Conservation (phyloP, 257 asterid species). For the Plantago elongata region DNA sequence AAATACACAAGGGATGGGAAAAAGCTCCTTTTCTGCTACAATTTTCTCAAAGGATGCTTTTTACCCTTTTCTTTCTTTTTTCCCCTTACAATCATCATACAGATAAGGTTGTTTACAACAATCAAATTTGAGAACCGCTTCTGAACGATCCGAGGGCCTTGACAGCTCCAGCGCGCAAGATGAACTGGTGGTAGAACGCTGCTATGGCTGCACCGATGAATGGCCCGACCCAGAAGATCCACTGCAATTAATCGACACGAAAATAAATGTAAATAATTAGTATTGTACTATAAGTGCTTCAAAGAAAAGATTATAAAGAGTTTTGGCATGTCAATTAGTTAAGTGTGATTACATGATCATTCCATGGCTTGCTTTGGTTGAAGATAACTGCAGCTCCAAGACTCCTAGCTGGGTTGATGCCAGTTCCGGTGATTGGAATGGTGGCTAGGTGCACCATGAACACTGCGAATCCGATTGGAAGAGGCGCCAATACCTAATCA, state of each 20-base stretch:
- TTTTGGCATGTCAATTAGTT: neutral
- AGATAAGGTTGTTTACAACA: neutral
- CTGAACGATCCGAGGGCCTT: slow-evolving; percentile 74
- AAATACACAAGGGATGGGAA: slow-evolving; percentile 7
- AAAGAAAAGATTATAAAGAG: too few relatives aligned
- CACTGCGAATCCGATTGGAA: slow-evolving; percentile 77
- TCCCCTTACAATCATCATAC: too few relatives aligned
- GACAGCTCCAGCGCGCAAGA: slow-evolving; percentile 70
- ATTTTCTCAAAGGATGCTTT: neutral
- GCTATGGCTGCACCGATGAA: slow-evolving; percentile 71
- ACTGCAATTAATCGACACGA: slow-evolving; percentile 28
- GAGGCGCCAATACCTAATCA: slow-evolving; percentile 71
- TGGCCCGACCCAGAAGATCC: slow-evolving; percentile 84
- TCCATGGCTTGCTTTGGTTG: slow-evolving; percentile 53
- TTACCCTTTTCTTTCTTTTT: slow-evolving; percentile 7
- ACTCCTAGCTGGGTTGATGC: slow-evolving; percentile 83
- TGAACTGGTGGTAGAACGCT: slow-evolving; percentile 71
- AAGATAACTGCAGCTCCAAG: slow-evolving; percentile 76
- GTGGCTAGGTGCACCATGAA: slow-evolving; percentile 82
- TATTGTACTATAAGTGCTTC: neutral
- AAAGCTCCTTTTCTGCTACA: neutral
- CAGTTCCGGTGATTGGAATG: slow-evolving; percentile 75
- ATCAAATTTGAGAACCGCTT: slow-evolving; percentile 43
- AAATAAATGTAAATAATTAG: neutral
- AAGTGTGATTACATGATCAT: slow-evolving; percentile 40